Base-by-base conservation (phyloP, 2,329 filamentous ascomycete species). In the Sporothrix phasma region DNA sequence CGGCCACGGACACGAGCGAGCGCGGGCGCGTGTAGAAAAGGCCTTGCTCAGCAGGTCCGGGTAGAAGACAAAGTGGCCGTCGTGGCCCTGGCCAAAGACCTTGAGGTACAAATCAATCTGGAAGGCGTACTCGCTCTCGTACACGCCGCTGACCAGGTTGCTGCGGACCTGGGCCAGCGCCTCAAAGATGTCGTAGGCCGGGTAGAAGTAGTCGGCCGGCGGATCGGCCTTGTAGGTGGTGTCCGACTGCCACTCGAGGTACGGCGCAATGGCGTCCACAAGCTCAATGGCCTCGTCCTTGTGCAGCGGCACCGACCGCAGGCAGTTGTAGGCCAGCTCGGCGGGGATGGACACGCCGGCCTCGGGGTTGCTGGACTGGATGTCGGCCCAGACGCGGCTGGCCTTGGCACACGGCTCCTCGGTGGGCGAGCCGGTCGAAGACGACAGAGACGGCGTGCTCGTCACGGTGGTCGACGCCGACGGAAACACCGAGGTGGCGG, bases 171-270 rank as follows among this genome's bases (percentile, higher is more conserved):
- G 63, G 29, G 69, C 72, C 17, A 78, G 70, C 19, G 69, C 73
- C 5, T 66, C 74, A 64, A 72, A 76, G 46, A 78, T 70, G 67
- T 78, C 76, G 51, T 75, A 73, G 29, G 71, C 70, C 37, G 74
- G 74, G 64, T 73, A 76, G 66, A 71, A 74, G 68, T 77, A 78
- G 60, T 72, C 71, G 7, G 67, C 63, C 1, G 76, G 76, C 13
- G 75, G 75, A 60, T 76, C 68, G 64, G 74, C 75, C 70, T 75
- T 74, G 69, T 74, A 77, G 5, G 69, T 70, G 2, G 72, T 67
- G 67, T 77, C 75, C 51, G 71, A 73, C 67, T 77, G 75, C 75
- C 75, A 78, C 64, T 77, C 74, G 37, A 77, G 62, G 67, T 78
- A 78, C 1, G 77, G 76, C 66, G 71, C 70, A 19, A 77, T 69